Evolutionary conservation across 192 early-diverging fungal species (phyloP).

Genomic region (Coemansia javaensis): DNA sequence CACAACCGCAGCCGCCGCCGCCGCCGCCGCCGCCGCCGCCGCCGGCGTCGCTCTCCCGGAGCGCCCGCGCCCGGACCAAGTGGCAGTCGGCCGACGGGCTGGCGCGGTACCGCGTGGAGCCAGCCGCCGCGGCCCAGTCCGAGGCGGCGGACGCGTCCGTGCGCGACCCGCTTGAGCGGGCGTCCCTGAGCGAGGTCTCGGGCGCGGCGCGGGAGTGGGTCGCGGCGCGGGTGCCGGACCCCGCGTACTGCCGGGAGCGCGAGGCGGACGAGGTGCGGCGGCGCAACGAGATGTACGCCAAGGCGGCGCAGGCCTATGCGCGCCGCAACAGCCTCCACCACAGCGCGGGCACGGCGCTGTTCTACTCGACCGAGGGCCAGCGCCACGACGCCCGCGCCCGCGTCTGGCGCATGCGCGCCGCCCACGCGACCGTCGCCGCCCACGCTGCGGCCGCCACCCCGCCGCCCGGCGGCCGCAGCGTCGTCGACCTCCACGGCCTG

Average conservation of each 20-base stretch:
- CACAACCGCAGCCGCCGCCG: too few relatives aligned
- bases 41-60: too few relatives aligned
- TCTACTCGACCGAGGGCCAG: conserved; percentile 42
- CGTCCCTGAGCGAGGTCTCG: conserved; percentile 24
- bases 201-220: conserved; percentile 34
- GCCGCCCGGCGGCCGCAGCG: too few relatives aligned
- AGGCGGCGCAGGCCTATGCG: conserved; percentile 28
- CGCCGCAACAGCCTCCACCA: conserved; percentile 8
- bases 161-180: conserved; percentile 16
- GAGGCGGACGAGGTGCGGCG: conserved; percentile 8
- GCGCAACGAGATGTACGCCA: conserved; percentile 45
- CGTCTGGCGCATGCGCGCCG: conserved; percentile 47
- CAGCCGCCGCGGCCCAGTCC: background rate
- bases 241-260: conserved; percentile 27
- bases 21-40: too few relatives aligned
- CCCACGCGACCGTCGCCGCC: conserved; percentile 33
- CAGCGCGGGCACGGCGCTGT: conserved; percentile 35
- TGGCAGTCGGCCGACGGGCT: conserved; percentile 29
- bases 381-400: conserved; percentile 28
- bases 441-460: too few relatives aligned
- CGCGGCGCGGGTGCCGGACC: conserved; percentile 13
- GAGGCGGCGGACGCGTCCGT: background rate
- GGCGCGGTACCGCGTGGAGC: conserved; percentile 8
- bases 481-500: conserved; percentile 68
- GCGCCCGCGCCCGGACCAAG: too few relatives aligned